These are phyloP conservation scores for Alliaria petiolata DNA, from an alignment of 345 rosid species.

Conservation along the genomic window DNA sequence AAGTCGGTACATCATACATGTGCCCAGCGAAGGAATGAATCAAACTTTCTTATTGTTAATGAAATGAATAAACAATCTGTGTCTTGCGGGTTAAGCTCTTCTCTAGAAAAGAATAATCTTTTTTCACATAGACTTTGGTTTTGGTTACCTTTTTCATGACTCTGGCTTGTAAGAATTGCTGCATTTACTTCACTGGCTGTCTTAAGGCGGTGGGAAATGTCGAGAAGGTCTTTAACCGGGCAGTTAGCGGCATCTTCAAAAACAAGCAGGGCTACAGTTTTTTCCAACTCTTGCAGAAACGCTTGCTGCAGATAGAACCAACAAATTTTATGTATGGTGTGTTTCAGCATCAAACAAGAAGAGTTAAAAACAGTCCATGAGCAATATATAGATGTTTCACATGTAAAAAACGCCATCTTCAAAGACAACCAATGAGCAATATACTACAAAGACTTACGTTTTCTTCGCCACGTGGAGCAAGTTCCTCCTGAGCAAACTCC, in stretches of 20 bases:
- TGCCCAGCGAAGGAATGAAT: not conserved
- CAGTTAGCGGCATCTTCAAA: conserved; percentile 87
- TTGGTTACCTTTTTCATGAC: conserved; percentile 77
- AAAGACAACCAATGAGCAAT: not conserved
- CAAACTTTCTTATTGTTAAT: not conserved
- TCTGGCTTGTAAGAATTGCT: conserved; percentile 97
- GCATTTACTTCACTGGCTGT: conserved; percentile 97
- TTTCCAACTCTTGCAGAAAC: conserved; percentile 93
- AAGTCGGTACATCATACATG: not conserved
- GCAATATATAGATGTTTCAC: not conserved
- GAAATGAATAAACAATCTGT: not conserved
- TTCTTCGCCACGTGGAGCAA: conserved; percentile 98
- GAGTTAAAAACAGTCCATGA: not conserved
- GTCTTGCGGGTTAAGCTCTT: not conserved
- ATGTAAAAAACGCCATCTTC: not conserved
- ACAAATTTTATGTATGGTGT: not conserved
- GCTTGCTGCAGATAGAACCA: conserved; percentile 45
- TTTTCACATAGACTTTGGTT: not conserved
- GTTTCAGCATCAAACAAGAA: not conserved
- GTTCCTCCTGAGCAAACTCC: conserved; percentile 99
- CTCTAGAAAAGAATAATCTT: not conserved
- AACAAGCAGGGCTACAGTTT: conserved; percentile 83
- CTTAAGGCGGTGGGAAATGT: conserved; percentile 88
- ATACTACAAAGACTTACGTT: conserved; percentile 40
- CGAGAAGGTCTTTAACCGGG: conserved; percentile 85